These are phyloP conservation scores for Didymella sp. DNA, from an alignment of 2,329 filamentous ascomycete genomes.

Conservation along the genomic window DNA sequence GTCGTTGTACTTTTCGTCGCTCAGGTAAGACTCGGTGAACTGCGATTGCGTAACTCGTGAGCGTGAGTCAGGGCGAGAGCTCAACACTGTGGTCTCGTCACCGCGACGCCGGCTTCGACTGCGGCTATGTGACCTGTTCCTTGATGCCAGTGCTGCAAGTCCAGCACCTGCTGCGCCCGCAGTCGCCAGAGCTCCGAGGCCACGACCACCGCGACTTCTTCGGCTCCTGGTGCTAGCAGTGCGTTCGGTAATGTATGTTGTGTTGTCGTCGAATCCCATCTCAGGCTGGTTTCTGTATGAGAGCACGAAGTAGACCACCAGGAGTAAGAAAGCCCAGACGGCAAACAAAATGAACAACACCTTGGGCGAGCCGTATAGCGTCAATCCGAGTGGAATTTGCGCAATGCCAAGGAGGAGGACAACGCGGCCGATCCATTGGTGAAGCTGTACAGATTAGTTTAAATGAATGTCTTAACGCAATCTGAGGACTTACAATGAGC, in stretches of 20 bases:
- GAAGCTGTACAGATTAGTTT: conserved; percentile 64
- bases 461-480: too few relatives aligned
- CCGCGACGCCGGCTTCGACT: conserved; percentile 42
- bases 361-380: conserved; percentile 89
- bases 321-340: conserved; percentile 74
- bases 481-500: conserved; percentile 57
- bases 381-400: conserved; percentile 87
- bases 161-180: conserved; percentile 66
- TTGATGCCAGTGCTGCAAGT: conserved; percentile 62
- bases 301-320: conserved; percentile 80
- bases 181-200: conserved; percentile 58
- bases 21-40: conserved; percentile 45
- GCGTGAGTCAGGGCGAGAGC: conserved; percentile 45
- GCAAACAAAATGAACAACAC: conserved; percentile 85
- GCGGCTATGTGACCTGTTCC: conserved; percentile 51
- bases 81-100: conserved; percentile 40
- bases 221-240: conserved; percentile 53
- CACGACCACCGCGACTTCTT: conserved; percentile 39
- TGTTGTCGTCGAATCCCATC: conserved; percentile 62
- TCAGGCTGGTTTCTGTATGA: conserved; percentile 71
- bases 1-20: conserved; percentile 54
- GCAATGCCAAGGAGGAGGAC: conserved; percentile 82
- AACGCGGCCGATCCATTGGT: conserved; percentile 84
- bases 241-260: conserved; percentile 65
- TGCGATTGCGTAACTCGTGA: conserved; percentile 34